phyloP scores from a whole-genome alignment of 2,329 filamentous ascomycete genomes.

The Conoideocrella luteorostrata region DNA sequence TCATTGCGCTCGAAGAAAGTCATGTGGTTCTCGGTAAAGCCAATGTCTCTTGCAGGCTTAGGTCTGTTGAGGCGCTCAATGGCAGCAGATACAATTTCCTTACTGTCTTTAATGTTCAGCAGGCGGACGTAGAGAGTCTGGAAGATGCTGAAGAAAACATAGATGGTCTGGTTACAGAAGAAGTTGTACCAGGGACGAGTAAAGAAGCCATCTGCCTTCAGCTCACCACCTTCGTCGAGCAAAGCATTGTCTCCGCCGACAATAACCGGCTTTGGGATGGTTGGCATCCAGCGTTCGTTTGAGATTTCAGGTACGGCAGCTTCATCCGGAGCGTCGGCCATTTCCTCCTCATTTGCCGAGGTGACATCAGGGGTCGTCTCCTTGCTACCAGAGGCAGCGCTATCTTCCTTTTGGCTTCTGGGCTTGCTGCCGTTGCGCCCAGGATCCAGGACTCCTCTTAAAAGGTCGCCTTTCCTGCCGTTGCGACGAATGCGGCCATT shows the following conservation, averaged over 20 bases:
- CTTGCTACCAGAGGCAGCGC: constrained; percentile 70
- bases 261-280: constrained; percentile 50
- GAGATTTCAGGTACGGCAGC: constrained; percentile 53
- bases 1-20: constrained; percentile 68
- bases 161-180: constrained; percentile 86
- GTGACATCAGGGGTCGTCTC: constrained; percentile 80
- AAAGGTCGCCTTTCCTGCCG: constrained; percentile 72
- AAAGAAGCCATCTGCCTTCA: constrained; percentile 75
- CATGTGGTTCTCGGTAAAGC: constrained; percentile 70
- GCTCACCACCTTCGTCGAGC: constrained; percentile 54
- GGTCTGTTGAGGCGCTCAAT: constrained; percentile 65
- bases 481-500: constrained; percentile 64
- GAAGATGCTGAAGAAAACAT: constrained; percentile 92
- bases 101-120: constrained; percentile 74
- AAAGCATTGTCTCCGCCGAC: constrained; percentile 45
- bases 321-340: constrained; percentile 55
- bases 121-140: constrained; percentile 84
- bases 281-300: constrained; percentile 59
- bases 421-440: constrained; percentile 63
- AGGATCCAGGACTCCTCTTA: constrained; percentile 79
- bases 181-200: constrained; percentile 77
- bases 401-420: constrained; percentile 72
- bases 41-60: constrained; percentile 78
- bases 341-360: constrained; percentile 74
- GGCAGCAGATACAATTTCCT: constrained; percentile 64